Conservation (phyloP, 768 basidiomycete species). For the Candolleomyces aberdarensis region DNA sequence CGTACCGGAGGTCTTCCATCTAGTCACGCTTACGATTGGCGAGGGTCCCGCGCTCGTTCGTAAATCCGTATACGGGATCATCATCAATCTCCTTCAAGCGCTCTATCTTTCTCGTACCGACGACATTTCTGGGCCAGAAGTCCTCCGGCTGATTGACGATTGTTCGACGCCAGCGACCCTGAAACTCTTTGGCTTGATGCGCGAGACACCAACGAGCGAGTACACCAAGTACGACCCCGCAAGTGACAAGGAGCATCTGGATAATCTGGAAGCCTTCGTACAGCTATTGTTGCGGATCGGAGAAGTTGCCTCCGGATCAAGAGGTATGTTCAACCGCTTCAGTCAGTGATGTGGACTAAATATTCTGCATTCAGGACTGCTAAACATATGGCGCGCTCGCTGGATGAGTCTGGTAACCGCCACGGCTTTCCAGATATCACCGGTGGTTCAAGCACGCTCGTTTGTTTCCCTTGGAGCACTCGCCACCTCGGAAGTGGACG, state of each 20-base stretch:
- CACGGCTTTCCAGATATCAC: conserved; percentile 86
- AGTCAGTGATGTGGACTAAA: neutral
- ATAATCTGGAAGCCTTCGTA: conserved; percentile 64
- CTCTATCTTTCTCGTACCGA: conserved; percentile 60
- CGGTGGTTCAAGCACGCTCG: conserved; percentile 83
- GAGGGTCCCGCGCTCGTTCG: conserved; percentile 73
- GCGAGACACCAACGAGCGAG: conserved; percentile 65
- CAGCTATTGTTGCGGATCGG: conserved; percentile 61
- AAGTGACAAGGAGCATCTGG: conserved; percentile 56
- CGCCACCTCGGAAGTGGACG: conserved; percentile 83
- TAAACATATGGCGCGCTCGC: conserved; percentile 88
- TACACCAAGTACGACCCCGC: conserved; percentile 54
- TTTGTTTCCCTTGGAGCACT: conserved; percentile 82
- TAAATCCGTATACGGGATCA: conserved; percentile 76
- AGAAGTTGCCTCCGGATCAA: conserved; percentile 61
- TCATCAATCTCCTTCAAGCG: conserved; percentile 80
- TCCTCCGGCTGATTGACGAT: conserved; percentile 62
- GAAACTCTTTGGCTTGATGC: conserved; percentile 68
- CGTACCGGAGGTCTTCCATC: conserved; percentile 79
- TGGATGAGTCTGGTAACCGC: conserved; percentile 91
- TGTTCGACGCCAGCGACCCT: conserved; percentile 55
- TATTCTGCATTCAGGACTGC: conserved; percentile 46
- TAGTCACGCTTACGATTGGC: conserved; percentile 73
- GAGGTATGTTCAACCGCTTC: conserved; percentile 45
- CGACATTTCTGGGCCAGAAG: conserved; percentile 55